Evolutionary conservation across 306 rosid genomes (phyloP).

Genomic region (Trifolium pratense): DNA sequence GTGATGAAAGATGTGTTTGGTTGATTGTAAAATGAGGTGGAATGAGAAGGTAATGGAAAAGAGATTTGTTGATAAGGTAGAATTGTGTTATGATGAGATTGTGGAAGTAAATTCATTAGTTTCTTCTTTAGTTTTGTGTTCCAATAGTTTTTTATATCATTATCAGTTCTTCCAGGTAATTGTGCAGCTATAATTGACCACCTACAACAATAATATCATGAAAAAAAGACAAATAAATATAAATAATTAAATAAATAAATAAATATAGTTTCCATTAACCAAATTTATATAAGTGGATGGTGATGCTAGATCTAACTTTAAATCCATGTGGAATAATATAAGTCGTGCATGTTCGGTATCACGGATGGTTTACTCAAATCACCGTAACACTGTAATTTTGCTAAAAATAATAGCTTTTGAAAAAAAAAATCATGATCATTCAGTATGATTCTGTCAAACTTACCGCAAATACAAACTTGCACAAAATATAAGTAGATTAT

Average conservation of each 20-base stretch:
- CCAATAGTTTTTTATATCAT: constrained; percentile 96
- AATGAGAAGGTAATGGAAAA: constrained; percentile 33
- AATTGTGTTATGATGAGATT: constrained; percentile 46
- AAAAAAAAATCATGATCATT: too few species aligned
- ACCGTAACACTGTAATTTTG: too few species aligned
- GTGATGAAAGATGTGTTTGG: constrained; percentile 41
- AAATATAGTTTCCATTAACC: not conserved
- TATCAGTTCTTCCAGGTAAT: constrained; percentile 90
- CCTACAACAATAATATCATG: constrained; percentile 44
- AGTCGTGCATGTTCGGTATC: not conserved
- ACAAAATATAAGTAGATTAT: not conserved
- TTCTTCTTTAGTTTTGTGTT: constrained; percentile 96
- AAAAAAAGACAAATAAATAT: not conserved
- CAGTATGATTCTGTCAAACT: too few species aligned
- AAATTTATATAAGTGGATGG: constrained; percentile 33
- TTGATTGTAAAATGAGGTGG: constrained; percentile 24
- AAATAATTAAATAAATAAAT: not conserved
- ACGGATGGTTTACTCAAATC: too few species aligned
- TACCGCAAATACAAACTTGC: too few species aligned
- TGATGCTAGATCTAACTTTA: constrained; percentile 54
- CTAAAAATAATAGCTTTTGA: too few species aligned
- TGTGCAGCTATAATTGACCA: constrained; percentile 97
- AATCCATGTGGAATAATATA: constrained; percentile 31
- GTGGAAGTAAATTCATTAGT: constrained; percentile 59
- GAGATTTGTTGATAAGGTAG: constrained; percentile 42